These are phyloP conservation scores for Citrullus mucosospermus DNA, from an alignment of 306 rosid genomes.

Conservation along the genomic window DNA sequence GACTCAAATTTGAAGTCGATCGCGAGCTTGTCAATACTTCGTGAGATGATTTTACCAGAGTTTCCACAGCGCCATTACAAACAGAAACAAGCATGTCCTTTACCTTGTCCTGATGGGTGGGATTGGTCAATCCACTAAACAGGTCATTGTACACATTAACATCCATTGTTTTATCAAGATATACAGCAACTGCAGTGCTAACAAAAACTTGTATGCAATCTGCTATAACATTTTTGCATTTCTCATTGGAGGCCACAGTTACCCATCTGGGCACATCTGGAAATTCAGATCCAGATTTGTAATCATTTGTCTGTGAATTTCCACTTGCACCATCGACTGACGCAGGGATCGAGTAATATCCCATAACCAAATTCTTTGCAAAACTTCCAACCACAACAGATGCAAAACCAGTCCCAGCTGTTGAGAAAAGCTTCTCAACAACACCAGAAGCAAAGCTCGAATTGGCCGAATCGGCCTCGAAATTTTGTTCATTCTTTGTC, in stretches of 20 bases:
- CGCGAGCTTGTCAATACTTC: conserved; percentile 43
- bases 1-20: conserved; percentile 13
- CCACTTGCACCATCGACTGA: neutral
- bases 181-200: conserved; percentile 73
- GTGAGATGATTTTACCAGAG: conserved; percentile 70
- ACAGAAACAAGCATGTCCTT: conserved; percentile 54
- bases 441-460: conserved; percentile 29
- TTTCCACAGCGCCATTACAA: conserved; percentile 82
- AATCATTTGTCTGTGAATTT: neutral
- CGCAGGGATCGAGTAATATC: conserved; percentile 23
- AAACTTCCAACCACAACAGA: conserved; percentile 93
- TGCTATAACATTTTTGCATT: conserved; percentile 39
- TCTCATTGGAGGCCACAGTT: conserved; percentile 34
- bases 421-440: conserved; percentile 46
- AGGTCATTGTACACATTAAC: conserved; percentile 54
- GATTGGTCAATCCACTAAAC: conserved; percentile 72
- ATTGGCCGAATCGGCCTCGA: conserved; percentile 8
- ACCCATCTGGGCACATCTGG: conserved; percentile 44
- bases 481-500: conserved; percentile 1
- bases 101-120: conserved; percentile 46
- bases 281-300: conserved; percentile 9
- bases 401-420: conserved; percentile 69
- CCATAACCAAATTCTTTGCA: conserved; percentile 74
- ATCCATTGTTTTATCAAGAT: conserved; percentile 77
- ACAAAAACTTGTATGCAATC: conserved; percentile 56